Evolutionary conservation across 2,329 filamentous ascomycete genomes (phyloP).

Genomic region (Pseudocercospora fijiensis): DNA sequence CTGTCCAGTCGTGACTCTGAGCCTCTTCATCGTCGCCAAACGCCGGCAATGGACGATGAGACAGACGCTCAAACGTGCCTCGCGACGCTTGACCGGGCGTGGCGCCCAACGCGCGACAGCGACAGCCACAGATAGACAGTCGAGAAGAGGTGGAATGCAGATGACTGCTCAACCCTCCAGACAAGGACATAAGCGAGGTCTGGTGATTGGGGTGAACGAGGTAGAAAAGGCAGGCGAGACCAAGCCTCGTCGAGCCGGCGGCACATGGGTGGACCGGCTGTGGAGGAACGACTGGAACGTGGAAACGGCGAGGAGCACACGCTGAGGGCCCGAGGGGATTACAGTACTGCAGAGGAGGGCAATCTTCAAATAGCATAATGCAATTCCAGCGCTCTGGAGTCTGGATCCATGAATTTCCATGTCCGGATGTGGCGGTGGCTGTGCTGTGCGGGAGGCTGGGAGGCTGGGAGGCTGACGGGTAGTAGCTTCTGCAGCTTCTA

Average conservation of each 20-base stretch:
- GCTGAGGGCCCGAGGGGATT: no score
- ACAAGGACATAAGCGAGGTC: constrained; percentile 30
- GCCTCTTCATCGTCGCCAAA: constrained; percentile 77
- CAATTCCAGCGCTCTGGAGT: no score
- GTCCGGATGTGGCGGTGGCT: no score
- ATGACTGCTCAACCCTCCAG: constrained; percentile 20
- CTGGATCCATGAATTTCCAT: no score
- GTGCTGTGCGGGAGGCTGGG: no score
- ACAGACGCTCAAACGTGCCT: constrained; percentile 67
- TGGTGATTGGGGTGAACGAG: constrained; percentile 31
- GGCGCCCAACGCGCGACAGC: constrained; percentile 25
- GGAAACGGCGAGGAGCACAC: constrained; percentile 25
- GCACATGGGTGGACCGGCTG: constrained; percentile 25
- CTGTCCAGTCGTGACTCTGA: constrained; percentile 60
- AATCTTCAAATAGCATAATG: no score
- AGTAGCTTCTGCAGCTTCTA: not conserved
- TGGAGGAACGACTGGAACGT: constrained; percentile 35
- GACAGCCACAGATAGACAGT: constrained; percentile 18
- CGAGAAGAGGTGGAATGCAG: constrained; percentile 28
- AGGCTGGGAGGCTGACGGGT: not conserved
- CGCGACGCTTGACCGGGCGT: constrained; percentile 47
- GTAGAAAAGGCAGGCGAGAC: constrained; percentile 44
- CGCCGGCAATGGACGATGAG: constrained; percentile 80
- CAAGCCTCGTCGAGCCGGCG: constrained; percentile 11
- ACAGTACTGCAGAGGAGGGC: no score